Percentiles rank a stretch among this genome's conserved stretches.
These are phyloP conservation scores for Penicillium coprophilum DNA, from an alignment of 495 filamentous ascomycete species.

Conservation along the genomic window DNA sequence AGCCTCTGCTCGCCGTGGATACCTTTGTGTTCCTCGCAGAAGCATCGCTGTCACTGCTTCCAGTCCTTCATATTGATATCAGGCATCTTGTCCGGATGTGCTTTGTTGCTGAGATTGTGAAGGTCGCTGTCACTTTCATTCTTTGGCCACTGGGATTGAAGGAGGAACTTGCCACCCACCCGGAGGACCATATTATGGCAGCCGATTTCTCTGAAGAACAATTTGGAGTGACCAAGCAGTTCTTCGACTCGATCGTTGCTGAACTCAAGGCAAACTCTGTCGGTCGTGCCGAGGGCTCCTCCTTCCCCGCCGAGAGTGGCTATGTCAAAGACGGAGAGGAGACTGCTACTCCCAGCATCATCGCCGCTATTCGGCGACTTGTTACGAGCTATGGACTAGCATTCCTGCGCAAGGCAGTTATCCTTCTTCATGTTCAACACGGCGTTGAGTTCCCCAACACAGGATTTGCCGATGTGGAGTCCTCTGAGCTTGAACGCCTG, in stretches of 20 bases:
- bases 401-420: constrained; percentile 81
- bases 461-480: constrained; percentile 61
- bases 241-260: constrained; percentile 44
- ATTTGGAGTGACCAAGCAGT: constrained; percentile 35
- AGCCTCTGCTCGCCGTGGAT: constrained; percentile 74
- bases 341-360: constrained; percentile 37
- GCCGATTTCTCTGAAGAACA: constrained; percentile 33
- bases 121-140: constrained; percentile 57
- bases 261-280: constrained; percentile 48
- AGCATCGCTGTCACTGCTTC: constrained; percentile 65
- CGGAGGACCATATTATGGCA: constrained; percentile 32
- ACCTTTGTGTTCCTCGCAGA: constrained; percentile 85
- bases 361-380: constrained; percentile 51
- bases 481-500: constrained; percentile 79
- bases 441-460: constrained; percentile 84
- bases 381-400: constrained; percentile 79
- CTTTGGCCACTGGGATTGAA: constrained; percentile 45
- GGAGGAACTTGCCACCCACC: constrained; percentile 38
- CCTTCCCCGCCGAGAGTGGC: constrained; percentile 43
- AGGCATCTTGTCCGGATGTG: constrained; percentile 84
- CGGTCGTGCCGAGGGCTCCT: constrained; percentile 43
- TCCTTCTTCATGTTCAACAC: constrained; percentile 84
- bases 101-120: constrained; percentile 88
- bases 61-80: constrained; percentile 71
- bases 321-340: constrained; percentile 48